Conservation (phyloP, 805 yeast genomes). For the Starmerella sp. region DNA sequence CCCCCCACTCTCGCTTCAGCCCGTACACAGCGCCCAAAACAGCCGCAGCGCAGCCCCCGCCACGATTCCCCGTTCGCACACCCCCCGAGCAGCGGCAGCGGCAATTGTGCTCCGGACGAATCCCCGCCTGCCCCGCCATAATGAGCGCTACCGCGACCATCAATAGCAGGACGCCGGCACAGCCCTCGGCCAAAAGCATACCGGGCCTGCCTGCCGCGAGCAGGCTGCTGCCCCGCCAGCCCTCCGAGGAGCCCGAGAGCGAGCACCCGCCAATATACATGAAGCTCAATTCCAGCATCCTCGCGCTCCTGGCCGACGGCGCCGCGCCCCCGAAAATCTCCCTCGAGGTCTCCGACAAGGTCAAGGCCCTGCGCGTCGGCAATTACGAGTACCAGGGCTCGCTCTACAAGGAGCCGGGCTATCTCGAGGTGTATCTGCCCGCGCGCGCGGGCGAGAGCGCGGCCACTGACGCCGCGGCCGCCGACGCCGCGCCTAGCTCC, state of each 20-base stretch:
- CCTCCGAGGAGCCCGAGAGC: background rate
- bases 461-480: background rate
- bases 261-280: constrained; percentile 22
- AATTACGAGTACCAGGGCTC: constrained; percentile 15
- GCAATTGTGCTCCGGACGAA: background rate
- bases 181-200: background rate
- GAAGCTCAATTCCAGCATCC: constrained; percentile 16
- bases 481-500: background rate
- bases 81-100: background rate
- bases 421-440: constrained; percentile 17
- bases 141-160: constrained; percentile 3
- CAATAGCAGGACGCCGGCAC: background rate
- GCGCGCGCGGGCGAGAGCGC: background rate
- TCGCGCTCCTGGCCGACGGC: constrained; percentile 8
- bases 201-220: constrained; percentile 1
- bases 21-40: too few species aligned
- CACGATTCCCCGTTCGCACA: background rate
- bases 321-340: background rate
- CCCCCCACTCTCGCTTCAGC: background rate
- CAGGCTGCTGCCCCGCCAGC: constrained; percentile 6
- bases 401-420: constrained; percentile 21
- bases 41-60: background rate
- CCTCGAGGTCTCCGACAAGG: constrained; percentile 10
- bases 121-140: background rate
- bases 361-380: constrained; percentile 15